A percentile compares a stretch with the other conserved stretches of the same genome.
Conservation (phyloP, 176 grass and related monocot genomes). For the Aegilops tauschii region DNA sequence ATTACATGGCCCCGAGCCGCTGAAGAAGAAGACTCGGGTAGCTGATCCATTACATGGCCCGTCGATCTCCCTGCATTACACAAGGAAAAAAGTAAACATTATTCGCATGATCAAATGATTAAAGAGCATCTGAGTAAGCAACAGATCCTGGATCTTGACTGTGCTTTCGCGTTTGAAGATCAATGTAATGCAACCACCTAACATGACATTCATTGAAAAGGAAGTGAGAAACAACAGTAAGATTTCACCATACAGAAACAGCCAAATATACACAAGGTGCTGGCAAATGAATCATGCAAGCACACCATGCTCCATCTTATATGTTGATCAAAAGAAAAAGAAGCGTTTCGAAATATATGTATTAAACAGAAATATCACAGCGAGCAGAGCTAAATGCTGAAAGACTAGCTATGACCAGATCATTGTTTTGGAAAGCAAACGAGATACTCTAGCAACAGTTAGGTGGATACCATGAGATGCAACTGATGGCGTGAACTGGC, state of each 20-base stretch:
- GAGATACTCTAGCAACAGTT: neutral
- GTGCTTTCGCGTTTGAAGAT: neutral
- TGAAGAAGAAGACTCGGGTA: conserved; percentile 17
- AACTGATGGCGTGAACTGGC: conserved; percentile 25
- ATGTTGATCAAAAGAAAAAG: neutral
- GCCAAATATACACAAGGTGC: neutral
- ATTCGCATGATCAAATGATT: conserved; percentile 18
- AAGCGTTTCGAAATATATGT: neutral
- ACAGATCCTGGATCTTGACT: neutral
- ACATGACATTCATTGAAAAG: neutral
- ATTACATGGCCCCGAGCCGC: neutral
- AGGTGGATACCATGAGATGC: conserved; percentile 34
- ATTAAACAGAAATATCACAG: neutral
- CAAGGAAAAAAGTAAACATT: neutral
- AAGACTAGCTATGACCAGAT: neutral
- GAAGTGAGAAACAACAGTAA: neutral
- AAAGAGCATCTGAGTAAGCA: conserved; percentile 9
- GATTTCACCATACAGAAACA: conserved; percentile 10
- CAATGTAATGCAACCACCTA: neutral
- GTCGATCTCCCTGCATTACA: conserved; percentile 29
- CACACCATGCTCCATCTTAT: conserved; percentile 10
- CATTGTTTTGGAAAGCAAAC: conserved; percentile 25
- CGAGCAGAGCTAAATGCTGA: conserved; percentile 4
- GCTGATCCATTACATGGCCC: neutral
- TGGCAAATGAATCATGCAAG: neutral